Evolutionary conservation across 495 filamentous ascomycete genomes (phyloP).

Genomic region (Geopyxis carbonaria): DNA sequence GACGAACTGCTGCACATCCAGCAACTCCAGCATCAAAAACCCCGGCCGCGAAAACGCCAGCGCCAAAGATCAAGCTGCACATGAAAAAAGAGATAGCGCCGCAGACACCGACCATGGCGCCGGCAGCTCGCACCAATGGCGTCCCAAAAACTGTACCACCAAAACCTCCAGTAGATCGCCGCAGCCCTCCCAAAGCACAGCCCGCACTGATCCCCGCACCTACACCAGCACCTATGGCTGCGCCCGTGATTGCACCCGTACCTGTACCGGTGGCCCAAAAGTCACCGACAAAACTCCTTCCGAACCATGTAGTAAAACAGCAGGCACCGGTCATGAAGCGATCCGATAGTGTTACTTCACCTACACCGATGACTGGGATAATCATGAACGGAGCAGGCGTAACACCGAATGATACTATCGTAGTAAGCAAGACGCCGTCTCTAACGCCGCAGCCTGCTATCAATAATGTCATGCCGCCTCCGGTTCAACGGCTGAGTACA

Average conservation of each 20-base stretch:
- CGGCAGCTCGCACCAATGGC: slow-evolving; percentile 39
- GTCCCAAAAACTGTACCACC: too few relatives aligned
- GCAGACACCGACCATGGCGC: slow-evolving; percentile 34
- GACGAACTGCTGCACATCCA: slow-evolving; percentile 14
- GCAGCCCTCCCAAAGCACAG: too few relatives aligned
- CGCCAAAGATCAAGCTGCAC: slow-evolving; percentile 64
- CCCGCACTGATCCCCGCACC: slow-evolving; percentile 19
- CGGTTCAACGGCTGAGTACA: slow-evolving; percentile 16
- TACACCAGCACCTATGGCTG: not conserved
- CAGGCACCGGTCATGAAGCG: not conserved
- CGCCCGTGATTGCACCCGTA: not conserved
- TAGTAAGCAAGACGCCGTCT: slow-evolving; percentile 5
- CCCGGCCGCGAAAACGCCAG: too few relatives aligned
- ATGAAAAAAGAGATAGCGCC: too few relatives aligned
- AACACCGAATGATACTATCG: not conserved
- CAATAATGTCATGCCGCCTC: slow-evolving; percentile 18
- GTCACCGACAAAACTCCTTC: not conserved
- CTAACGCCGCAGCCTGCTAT: slow-evolving; percentile 7
- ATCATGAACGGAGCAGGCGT: not conserved
- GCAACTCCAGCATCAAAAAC: slow-evolving; percentile 44
- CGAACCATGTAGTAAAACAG: not conserved
- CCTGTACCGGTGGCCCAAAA: not conserved
- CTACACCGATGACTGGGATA: not conserved
- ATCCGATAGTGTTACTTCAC: not conserved
- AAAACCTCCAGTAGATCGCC: too few relatives aligned